These are phyloP conservation scores for Syncephalastrum sp. DNA, from an alignment of 371 early-diverging fungal species.

Conservation along the genomic window DNA sequence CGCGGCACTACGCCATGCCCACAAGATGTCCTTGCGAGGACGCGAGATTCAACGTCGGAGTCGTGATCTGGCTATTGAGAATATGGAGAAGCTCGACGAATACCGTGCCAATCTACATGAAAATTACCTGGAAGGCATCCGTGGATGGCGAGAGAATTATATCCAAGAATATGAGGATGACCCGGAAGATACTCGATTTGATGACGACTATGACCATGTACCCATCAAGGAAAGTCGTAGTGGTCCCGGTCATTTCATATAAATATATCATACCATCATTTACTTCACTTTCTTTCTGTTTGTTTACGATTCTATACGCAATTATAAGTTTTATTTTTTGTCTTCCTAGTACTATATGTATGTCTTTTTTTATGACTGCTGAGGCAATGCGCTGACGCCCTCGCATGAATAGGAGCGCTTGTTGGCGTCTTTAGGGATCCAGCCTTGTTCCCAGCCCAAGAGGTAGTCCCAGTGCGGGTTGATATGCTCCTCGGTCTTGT, in stretches of 20 bases:
- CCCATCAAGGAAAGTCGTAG: slow-evolving; percentile 15
- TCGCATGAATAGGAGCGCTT: slow-evolving; percentile 19
- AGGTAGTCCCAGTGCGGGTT: slow-evolving; percentile 76
- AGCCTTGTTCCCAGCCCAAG: slow-evolving; percentile 49
- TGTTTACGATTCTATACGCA: neutral
- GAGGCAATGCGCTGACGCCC: neutral
- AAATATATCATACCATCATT: neutral
- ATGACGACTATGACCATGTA: slow-evolving; percentile 1
- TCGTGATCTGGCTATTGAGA: slow-evolving; percentile 40
- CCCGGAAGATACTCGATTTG: neutral
- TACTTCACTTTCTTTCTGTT: neutral
- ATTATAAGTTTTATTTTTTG: slow-evolving; percentile 1
- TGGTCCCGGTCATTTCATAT: neutral
- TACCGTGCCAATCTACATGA: slow-evolving; percentile 42
- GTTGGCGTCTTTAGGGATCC: slow-evolving; percentile 43
- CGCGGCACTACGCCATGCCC: slow-evolving; percentile 50
- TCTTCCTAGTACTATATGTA: neutral
- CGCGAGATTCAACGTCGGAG: slow-evolving; percentile 46
- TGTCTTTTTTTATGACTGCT: neutral
- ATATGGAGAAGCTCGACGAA: slow-evolving; percentile 44
- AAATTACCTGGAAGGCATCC: slow-evolving; percentile 39
- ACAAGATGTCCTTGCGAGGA: slow-evolving; percentile 41
- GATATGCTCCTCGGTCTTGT: slow-evolving; percentile 65
- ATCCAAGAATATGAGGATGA: slow-evolving; percentile 13
- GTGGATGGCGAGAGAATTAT: slow-evolving; percentile 34